Evolutionary conservation across 2,329 filamentous ascomycete genomes (phyloP).

Genomic region (Colletotrichum nymphaeae): DNA sequence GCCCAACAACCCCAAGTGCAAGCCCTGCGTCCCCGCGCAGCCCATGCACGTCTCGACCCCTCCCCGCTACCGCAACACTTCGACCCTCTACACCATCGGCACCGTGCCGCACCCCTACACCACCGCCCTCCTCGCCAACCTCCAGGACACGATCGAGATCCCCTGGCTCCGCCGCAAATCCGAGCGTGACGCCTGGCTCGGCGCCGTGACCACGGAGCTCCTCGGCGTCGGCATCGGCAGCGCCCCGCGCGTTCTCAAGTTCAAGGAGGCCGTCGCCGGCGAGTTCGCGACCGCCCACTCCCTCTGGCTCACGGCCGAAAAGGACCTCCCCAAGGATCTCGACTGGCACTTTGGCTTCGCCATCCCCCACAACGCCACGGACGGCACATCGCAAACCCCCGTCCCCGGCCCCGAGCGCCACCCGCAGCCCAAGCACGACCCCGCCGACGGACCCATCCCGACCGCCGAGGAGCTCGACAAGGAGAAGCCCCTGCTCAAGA

Average conservation of each 20-base stretch:
- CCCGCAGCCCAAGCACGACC: constrained; percentile 61
- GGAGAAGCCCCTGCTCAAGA: constrained; percentile 65
- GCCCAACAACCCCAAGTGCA: constrained; percentile 81
- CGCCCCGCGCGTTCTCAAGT: constrained; percentile 73
- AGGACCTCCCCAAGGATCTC: constrained; percentile 73
- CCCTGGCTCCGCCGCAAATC: constrained; percentile 75
- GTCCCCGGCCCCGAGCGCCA: constrained; percentile 68
- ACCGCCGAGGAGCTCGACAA: constrained; percentile 62
- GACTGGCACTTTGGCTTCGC: constrained; percentile 93
- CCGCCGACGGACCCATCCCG: constrained; percentile 60
- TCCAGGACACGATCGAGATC: constrained; percentile 70
- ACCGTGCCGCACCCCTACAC: constrained; percentile 94
- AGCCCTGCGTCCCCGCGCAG: constrained; percentile 74
- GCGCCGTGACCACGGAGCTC: constrained; percentile 75
- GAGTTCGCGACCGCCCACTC: constrained; percentile 72
- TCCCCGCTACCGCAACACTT: constrained; percentile 76
- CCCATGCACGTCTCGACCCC: constrained; percentile 76
- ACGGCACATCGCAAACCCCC: constrained; percentile 66
- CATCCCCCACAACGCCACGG: constrained; percentile 70
- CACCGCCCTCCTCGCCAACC: constrained; percentile 73
- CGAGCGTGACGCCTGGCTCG: constrained; percentile 83
- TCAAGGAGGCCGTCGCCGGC: constrained; percentile 86
- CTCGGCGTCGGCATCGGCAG: constrained; percentile 73
- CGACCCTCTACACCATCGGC: constrained; percentile 82
- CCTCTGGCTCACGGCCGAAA: constrained; percentile 85